phyloP scores from a whole-genome alignment of 164 flowering plant species.

The Tetrastigma voinierianum region DNA sequence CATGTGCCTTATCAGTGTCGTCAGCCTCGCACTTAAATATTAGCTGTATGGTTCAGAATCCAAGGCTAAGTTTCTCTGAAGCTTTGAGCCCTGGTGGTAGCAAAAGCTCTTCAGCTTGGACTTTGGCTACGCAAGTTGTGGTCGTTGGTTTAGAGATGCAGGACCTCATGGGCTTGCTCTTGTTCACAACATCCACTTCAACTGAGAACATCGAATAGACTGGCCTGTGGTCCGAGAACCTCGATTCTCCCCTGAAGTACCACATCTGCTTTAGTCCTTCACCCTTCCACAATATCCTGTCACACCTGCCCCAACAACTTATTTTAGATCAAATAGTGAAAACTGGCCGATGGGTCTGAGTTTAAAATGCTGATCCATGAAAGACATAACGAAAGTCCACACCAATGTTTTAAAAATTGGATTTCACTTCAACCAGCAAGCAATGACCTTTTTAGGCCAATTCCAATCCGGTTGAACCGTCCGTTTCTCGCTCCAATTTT shows the following conservation, averaged over 20 bases:
- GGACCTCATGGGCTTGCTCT: too few species aligned
- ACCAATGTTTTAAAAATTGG: too few species aligned
- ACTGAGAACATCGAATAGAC: constrained; percentile 53
- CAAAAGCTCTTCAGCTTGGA: constrained; percentile 49
- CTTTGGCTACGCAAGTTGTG: constrained; percentile 29
- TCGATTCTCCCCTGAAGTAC: constrained; percentile 48
- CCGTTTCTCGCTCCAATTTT: too few species aligned
- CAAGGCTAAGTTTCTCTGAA: constrained; percentile 25
- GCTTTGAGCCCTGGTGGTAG: constrained; percentile 33
- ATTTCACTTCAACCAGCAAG: too few species aligned
- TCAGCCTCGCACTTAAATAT: not conserved
- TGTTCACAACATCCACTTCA: constrained; percentile 18
- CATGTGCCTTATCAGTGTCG: not conserved
- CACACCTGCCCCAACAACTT: constrained; percentile 41
- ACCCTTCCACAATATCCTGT: constrained; percentile 61
- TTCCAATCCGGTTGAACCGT: too few species aligned
- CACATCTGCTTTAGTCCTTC: constrained; percentile 50
- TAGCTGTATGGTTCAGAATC: constrained; percentile 11
- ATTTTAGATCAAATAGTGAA: not conserved
- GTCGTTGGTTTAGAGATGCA: not conserved
- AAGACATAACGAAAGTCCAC: too few species aligned
- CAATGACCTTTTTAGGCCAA: too few species aligned
- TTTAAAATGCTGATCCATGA: too few species aligned
- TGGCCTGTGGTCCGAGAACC: constrained; percentile 62
- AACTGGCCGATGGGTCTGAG: too few species aligned